Evolutionary conservation across 2,329 filamentous ascomycete species (phyloP).

Genomic region (Penicillium sp.): DNA sequence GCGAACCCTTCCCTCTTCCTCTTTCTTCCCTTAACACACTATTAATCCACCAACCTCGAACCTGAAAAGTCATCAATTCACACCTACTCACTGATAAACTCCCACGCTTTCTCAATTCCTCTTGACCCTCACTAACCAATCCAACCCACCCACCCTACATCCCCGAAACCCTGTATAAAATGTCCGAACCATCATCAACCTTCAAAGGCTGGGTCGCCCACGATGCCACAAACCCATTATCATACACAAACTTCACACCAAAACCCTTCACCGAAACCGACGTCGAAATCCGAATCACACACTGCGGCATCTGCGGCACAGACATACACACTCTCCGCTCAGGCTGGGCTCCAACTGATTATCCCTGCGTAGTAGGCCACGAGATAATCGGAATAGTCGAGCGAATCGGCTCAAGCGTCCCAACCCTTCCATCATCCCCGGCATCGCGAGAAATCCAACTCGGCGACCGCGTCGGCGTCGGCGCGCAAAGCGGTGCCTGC

Average conservation of each 20-base stretch:
- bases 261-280: constrained; percentile 62
- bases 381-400: constrained; percentile 67
- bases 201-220: constrained; percentile 48
- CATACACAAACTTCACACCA: constrained; percentile 42
- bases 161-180: neutral
- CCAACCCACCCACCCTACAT: neutral
- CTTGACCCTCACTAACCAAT: neutral
- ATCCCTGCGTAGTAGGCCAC: constrained; percentile 63
- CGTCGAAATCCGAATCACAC: constrained; percentile 67
- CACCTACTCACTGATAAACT: neutral
- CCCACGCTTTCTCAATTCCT: neutral
- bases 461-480: constrained; percentile 68
- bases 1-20: no score
- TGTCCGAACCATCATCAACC: constrained; percentile 29
- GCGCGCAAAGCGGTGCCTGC: constrained; percentile 64
- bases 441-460: constrained; percentile 51
- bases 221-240: constrained; percentile 36
- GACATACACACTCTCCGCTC: constrained; percentile 64
- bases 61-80: neutral
- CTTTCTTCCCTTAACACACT: neutral
- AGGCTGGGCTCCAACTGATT: constrained; percentile 48
- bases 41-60: neutral
- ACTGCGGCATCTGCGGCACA: constrained; percentile 69
- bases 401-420: constrained; percentile 54
- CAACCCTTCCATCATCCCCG: constrained; percentile 27